Evolutionary conservation across 192 early-diverging fungal species (phyloP), one percentile per base, ranked within the genome.

Genomic region (Backusella morwellensis): DNA sequence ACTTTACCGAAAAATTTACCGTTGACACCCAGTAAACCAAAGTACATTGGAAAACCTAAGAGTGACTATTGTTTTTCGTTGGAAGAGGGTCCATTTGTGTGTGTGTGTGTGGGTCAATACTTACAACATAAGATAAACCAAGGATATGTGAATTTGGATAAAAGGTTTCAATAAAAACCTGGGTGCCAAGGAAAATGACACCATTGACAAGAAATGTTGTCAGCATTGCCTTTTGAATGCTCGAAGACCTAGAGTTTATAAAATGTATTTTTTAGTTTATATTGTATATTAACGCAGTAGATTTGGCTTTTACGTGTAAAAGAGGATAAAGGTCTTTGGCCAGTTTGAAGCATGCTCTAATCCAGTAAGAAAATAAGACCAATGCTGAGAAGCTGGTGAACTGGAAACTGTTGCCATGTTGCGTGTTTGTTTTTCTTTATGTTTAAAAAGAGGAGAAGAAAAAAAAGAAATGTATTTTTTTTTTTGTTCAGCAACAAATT

Each of bases 321-420:
- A 78, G 2, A 78, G 72, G 26, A 82, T 82, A 72, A 82, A 72
- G 8, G 80, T 82, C 54, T 78, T 75, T 70, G 80, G 80, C 80
- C 80, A 82, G 47, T 77, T 78, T 26, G 74, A 82, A 11, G 80
- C 76, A 23, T 75, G 74, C 34, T 75, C 68, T 5, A 82, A 40
- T 11, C 80, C 80, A 73, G 66, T 74, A 9, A 78, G 21, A 75
- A 78, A 82, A 52, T 82, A 72, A 4, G 42, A 34, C 74, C 73
- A 56, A 42, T 82, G 80, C 15, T 75, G 76, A 44, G 72, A 72
- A 38, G 59, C 34, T n/a, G 80, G 17, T 26, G 74, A 75, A 35
- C 35, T 66, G 15, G 63, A 54, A 21, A 66, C 14, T 4, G 74
- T 75, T 19, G 74, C 74, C 74, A 75, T 59, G n/a, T 59, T 23